A percentile compares a stretch with the other conserved stretches of the same genome.
Evolutionary conservation across 2,329 filamentous ascomycete genomes (phyloP).

Genomic region (Aureobasidium sp.): DNA sequence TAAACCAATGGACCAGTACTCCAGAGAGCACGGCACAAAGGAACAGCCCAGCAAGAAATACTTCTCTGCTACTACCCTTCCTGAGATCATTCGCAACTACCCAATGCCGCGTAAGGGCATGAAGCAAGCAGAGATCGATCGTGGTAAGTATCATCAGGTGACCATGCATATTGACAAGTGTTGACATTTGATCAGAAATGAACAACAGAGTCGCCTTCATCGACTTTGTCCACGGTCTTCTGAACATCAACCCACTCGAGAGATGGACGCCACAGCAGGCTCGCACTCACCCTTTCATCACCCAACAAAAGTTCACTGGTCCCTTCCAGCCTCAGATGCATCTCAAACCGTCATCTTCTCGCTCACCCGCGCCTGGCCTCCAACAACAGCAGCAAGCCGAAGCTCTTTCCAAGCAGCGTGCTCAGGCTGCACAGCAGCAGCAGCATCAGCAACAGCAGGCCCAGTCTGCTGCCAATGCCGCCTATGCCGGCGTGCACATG

Average conservation of each 20-base stretch:
- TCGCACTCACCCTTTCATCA: conserved; percentile 96
- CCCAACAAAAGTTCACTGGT: conserved; percentile 92
- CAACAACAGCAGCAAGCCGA: conserved; percentile 96
- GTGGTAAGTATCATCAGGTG: conserved; percentile 56
- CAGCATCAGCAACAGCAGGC: conserved; percentile 33
- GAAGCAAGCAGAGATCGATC: conserved; percentile 92
- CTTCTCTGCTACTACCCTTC: conserved; percentile 87
- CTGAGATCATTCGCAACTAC: conserved; percentile 96
- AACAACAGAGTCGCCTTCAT: conserved; percentile 96
- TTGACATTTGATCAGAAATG: conserved; percentile 65
- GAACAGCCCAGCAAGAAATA: conserved; percentile 99
- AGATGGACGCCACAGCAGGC: conserved; percentile 97
- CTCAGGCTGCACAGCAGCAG: conserved; percentile 48
- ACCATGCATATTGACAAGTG: neutral
- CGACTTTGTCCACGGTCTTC: conserved; percentile 87
- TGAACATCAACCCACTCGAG: conserved; percentile 93
- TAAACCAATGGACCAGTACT: conserved; percentile 98
- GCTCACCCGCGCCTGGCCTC: conserved; percentile 85
- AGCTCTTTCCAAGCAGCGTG: conserved; percentile 85
- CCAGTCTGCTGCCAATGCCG: conserved; percentile 36
- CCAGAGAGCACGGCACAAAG: conserved; percentile 88
- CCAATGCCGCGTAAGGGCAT: conserved; percentile 99
- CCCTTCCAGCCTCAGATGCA: conserved; percentile 98
- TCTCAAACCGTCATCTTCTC: conserved; percentile 77
- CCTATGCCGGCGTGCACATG: conserved; percentile 57